These are phyloP conservation scores for Globisporangium recalcitrans DNA, from an alignment of 352 stramenopile species.

Conservation along the genomic window DNA sequence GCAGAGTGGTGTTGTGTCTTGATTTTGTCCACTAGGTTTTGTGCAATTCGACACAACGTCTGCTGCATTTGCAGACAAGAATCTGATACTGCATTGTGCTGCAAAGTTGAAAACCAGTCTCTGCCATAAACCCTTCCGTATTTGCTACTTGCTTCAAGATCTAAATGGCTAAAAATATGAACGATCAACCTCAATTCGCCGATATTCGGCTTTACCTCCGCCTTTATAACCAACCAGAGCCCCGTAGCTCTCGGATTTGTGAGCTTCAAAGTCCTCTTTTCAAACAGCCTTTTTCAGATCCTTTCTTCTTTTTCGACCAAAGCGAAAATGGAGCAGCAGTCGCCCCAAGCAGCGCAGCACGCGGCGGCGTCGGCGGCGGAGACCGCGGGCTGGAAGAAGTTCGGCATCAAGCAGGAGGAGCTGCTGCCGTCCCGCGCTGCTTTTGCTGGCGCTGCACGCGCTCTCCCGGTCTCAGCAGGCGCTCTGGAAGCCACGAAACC, in stretches of 20 bases:
- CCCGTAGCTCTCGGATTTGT: neutral
- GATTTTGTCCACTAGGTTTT: no score
- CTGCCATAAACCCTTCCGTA: neutral
- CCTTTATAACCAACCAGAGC: neutral
- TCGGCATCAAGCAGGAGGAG: conserved; percentile 27
- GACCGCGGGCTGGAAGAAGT: conserved; percentile 25
- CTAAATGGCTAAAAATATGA: neutral
- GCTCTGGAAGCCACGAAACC: neutral
- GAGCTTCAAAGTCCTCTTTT: neutral
- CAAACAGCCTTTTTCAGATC: neutral
- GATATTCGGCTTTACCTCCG: neutral
- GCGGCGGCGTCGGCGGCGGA: conserved; percentile 18
- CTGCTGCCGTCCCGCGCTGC: conserved; percentile 2
- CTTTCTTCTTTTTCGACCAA: neutral
- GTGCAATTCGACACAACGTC: no score
- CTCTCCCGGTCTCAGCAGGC: neutral
- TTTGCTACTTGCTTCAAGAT: neutral
- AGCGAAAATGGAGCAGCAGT: conserved; percentile 4
- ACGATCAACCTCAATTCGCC: neutral
- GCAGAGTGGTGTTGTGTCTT: conserved; percentile 5
- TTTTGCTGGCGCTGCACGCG: neutral
- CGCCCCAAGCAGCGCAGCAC: conserved; percentile 10
- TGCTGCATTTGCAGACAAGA: no score
- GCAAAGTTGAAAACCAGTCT: no score
- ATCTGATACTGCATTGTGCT: no score